phyloP scores from a whole-genome alignment of 2,329 filamentous ascomycete genomes.

The Cladosporium austrohemisphaericum region DNA sequence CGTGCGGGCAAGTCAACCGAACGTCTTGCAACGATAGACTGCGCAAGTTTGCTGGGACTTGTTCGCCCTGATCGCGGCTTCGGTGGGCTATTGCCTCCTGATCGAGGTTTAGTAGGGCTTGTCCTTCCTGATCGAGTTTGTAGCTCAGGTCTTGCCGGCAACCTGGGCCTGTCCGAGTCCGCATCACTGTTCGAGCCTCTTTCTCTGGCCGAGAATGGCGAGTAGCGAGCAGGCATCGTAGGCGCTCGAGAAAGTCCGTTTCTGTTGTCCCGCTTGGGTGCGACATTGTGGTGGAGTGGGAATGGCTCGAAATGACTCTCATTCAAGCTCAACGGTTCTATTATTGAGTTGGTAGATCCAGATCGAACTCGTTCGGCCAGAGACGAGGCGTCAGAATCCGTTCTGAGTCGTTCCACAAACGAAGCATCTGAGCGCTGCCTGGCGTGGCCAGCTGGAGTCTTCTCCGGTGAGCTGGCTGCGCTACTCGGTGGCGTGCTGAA shows the following conservation, averaged over 20 bases:
- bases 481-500: slow-evolving; percentile 84
- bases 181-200: slow-evolving; percentile 22
- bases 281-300: slow-evolving; percentile 19
- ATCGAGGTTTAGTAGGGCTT: slow-evolving; percentile 28
- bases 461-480: slow-evolving; percentile 50
- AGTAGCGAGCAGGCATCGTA: slow-evolving; percentile 27
- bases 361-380: slow-evolving; percentile 21
- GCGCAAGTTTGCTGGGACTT: slow-evolving; percentile 18
- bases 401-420: slow-evolving; percentile 25
- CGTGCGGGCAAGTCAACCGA: slow-evolving; percentile 21
- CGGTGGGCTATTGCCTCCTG: slow-evolving; percentile 27
- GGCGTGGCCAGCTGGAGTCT: slow-evolving; percentile 8
- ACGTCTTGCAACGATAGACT: slow-evolving; percentile 23
- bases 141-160: slow-evolving; percentile 32
- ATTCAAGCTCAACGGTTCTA: slow-evolving; percentile 30
- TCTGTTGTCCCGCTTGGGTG: slow-evolving; percentile 22
- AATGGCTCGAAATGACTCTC: slow-evolving; percentile 21
- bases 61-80: slow-evolving; percentile 18
- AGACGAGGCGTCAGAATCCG: slow-evolving; percentile 23
- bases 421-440: slow-evolving; percentile 24
- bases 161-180: slow-evolving; percentile 27
- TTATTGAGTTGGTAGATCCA: slow-evolving; percentile 28
- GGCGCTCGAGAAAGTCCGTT: slow-evolving; percentile 20
- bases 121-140: slow-evolving; percentile 29
- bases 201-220: slow-evolving; percentile 16